These are phyloP conservation scores for Aspergillus terreus DNA, from an alignment of 2,329 filamentous ascomycete species.

Conservation along the genomic window DNA sequence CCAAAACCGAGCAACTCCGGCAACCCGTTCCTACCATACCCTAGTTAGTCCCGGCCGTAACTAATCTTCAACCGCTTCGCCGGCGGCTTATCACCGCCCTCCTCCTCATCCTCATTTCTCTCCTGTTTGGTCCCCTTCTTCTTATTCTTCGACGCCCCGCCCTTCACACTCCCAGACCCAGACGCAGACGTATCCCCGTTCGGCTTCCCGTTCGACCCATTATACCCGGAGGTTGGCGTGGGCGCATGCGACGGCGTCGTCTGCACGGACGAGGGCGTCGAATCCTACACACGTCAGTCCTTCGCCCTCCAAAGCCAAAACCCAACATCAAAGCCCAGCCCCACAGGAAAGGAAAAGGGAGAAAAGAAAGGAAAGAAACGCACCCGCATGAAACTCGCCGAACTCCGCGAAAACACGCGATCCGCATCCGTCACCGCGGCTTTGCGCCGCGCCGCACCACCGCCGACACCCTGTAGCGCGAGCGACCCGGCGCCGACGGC, in stretches of 20 bases:
- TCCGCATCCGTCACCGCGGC: slow-evolving; percentile 43
- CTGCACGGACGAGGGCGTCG: slow-evolving; percentile 41
- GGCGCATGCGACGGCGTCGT: slow-evolving; percentile 46
- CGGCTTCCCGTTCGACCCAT: slow-evolving; percentile 26
- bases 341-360: not conserved
- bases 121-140: slow-evolving; percentile 34
- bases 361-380: slow-evolving; percentile 6
- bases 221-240: slow-evolving; percentile 40
- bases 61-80: slow-evolving; percentile 45
- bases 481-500: slow-evolving; percentile 30
- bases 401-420: slow-evolving; percentile 47
- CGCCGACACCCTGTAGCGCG: slow-evolving; percentile 24
- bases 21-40: not conserved
- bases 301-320: too few species aligned
- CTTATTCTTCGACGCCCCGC: slow-evolving; percentile 38
- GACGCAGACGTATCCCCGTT: slow-evolving; percentile 22
- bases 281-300: slow-evolving; percentile 29
- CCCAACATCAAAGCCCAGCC: too few species aligned
- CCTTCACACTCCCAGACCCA: slow-evolving; percentile 29
- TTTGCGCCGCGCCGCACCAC: slow-evolving; percentile 37
- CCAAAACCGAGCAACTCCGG: not conserved
- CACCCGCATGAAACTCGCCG: slow-evolving; percentile 46
- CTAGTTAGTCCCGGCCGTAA: slow-evolving; percentile 38
- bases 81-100: slow-evolving; percentile 34
- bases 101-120: slow-evolving; percentile 31